Evolutionary conservation across 1,284 basidiomycete species (phyloP), one percentile per base, ranked within the genome.

Genomic region (Papiliotrema laurentii): DNA sequence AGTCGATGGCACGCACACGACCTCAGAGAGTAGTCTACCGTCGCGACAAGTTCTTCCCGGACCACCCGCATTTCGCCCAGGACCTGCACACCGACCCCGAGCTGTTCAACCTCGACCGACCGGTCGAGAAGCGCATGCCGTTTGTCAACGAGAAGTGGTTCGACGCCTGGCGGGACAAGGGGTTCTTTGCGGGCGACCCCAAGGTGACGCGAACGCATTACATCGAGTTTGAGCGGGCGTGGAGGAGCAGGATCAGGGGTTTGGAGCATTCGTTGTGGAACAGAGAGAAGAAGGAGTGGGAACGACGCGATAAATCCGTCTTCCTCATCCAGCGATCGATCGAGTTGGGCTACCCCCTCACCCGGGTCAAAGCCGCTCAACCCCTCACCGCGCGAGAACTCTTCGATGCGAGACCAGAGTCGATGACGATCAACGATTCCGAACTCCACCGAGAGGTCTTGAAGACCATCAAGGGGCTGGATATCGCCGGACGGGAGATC

Each of bases 161-260:
- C 25, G 47, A 48, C 22, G 9, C 14, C 7, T 34, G 10, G 22
- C 38, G 47, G 9, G 4, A 4, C 3, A 33, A 35, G n/a, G 47
- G 47, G 24, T 43, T 48, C 25, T 43, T 48, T 19, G 39, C 47
- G 10, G 47, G 47, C 9, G 40, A 48, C 14, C 11, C 24, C 18
- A 21, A 14, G n/a, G 27, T 34, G 10, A 34, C 39, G 10, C 27
- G 40, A 21, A 35, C 39, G 24, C 30, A 34, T 19, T 48, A 34
- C 19, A 19, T 48, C 18, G 47, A 48, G 4, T 18, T 37, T 10
- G 16, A 42, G 28, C 13, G 16, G 21, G 9, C 21, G 16, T 48
- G 40, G 39, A 38, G 39, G 25, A 18, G 18, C 2, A 19, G 47
- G 18, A 36, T 48, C 9, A 11, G 47, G n/a, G 47, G 47, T 5